These are phyloP conservation scores for Raddia guianensis DNA, from an alignment of 176 grass and related monocot genomes.

Conservation along the genomic window DNA sequence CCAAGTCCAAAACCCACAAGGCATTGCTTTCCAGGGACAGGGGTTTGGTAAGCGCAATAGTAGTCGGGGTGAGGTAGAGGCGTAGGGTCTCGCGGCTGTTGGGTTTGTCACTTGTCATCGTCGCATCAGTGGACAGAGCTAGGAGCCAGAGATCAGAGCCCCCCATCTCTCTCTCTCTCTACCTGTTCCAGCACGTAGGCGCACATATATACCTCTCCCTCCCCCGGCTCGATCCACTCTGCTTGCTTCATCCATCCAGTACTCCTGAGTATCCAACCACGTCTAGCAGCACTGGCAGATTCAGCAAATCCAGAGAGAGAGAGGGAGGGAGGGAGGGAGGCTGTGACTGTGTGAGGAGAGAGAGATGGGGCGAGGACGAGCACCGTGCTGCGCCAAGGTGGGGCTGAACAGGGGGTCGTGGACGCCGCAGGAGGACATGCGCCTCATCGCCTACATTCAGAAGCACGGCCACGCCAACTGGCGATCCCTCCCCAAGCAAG, in stretches of 20 bases:
- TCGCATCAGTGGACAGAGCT: not conserved
- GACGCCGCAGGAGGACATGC: slow-evolving; percentile 86
- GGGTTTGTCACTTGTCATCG: slow-evolving; percentile 30
- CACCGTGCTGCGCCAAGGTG: slow-evolving; percentile 89
- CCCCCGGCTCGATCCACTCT: slow-evolving; percentile 9
- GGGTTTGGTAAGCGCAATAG: slow-evolving; percentile 66
- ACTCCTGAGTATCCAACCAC: not conserved
- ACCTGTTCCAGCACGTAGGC: too few species aligned
- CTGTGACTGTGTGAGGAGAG: not conserved
- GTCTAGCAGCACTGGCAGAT: not conserved
- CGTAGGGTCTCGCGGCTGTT: slow-evolving; percentile 10
- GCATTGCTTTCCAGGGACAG: slow-evolving; percentile 49
- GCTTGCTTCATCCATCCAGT: not conserved
- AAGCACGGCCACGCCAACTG: slow-evolving; percentile 88
- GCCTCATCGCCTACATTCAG: slow-evolving; percentile 76
- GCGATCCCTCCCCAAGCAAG: slow-evolving; percentile 84
- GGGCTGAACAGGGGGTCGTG: slow-evolving; percentile 88
- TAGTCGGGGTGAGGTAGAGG: slow-evolving; percentile 8
- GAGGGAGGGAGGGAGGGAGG: not conserved
- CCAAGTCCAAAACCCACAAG: not conserved
- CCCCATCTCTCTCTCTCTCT: not conserved
- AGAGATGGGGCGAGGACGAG: slow-evolving; percentile 69
- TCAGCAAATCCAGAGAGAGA: not conserved
- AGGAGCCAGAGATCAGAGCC: not conserved
- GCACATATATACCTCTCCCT: too few species aligned